Base-by-base conservation (phyloP, 2,329 filamentous ascomycete genomes). In the Venturiaceae sp. region DNA sequence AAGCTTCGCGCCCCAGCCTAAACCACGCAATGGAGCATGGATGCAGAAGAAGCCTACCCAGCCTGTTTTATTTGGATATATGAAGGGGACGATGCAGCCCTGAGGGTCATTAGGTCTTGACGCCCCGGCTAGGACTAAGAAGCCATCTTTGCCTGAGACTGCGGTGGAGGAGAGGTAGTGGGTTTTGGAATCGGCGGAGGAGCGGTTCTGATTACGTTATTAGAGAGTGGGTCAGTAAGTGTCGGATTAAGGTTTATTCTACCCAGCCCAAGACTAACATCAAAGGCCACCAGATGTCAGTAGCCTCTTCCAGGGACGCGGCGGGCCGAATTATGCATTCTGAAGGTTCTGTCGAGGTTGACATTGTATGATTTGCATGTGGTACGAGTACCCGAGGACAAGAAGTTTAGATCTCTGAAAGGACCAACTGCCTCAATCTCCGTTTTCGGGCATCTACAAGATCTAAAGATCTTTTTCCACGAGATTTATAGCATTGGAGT, bases 11-110 rank as follows among this genome's bases (percentile, higher is more conserved):
- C 71, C 72, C n/a, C 68, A 62, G 2, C 71, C 71, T 19, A 66
- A 62, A 23, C 71, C 69, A 23, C 67, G 66, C 54, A 65, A 62
- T 1, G 62, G 55, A 1, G 61, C 64, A 19, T 68, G 67, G 58
- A 73, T 60, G 53, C 69, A 65, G 67, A 73, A 73, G 64, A 69
- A 70, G 16, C 67, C 70, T 1, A 73, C 61, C 71, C 72, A 73
- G n/a, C 66, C 71, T 1, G 70, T 72, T 33, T 58, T 56, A 55
- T 74, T 73, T 23, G 66, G 61, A 61, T 69, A 72, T 23, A 65
- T 63, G 36, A 71, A 64, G 2, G 67, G 65, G 4, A 69, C 59
- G 28, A 72, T 62, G 60, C 68, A 67, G 21, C 71, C 72, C 59
- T 69, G 62, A 0, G 69, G 64, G 16, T 65, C 66, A 3, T 55